Evolutionary conservation across 1,284 basidiomycete species (phyloP).

Genomic region (Cryptococcus depauperatus): DNA sequence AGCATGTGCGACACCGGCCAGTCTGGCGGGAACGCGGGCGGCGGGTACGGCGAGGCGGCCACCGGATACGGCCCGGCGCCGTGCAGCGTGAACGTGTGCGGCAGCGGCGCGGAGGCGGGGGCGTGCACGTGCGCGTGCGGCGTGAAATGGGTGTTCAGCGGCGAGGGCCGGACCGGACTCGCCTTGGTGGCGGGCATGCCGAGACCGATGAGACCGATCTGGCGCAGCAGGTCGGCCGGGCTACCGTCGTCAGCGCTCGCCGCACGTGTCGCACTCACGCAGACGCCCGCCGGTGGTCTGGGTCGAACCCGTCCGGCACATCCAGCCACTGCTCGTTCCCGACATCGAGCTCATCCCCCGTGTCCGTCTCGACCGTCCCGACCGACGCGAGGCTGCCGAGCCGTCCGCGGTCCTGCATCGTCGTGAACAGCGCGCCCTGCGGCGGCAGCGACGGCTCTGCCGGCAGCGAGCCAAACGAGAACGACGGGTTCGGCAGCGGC

Average conservation of each 20-base stretch:
- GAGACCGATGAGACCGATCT: slow-evolving; percentile 14
- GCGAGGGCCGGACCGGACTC: slow-evolving; percentile 12
- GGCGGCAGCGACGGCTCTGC: slow-evolving; percentile 7
- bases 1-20: no score
- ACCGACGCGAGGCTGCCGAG: slow-evolving; percentile 31
- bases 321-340: slow-evolving; percentile 6
- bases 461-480: slow-evolving; percentile 33
- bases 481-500: slow-evolving; percentile 33
- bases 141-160: slow-evolving; percentile 12
- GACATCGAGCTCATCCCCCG: slow-evolving; percentile 12
- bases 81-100: no score
- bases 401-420: slow-evolving; percentile 32
- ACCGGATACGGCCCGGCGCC: no score
- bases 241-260: not conserved
- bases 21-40: no score
- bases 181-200: not conserved
- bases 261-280: slow-evolving; percentile 11
- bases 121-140: no score
- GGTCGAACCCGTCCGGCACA: slow-evolving; percentile 14
- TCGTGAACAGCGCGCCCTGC: slow-evolving; percentile 23
- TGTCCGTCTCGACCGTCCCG: slow-evolving; percentile 18
- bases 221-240: slow-evolving; percentile 13
- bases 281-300: slow-evolving; percentile 11
- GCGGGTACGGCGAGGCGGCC: no score
- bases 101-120: no score